Percentiles rank a stretch among this genome's conserved stretches.
These are phyloP conservation scores for Ilex asprella DNA, from an alignment of 257 asterid genomes.

Conservation along the genomic window DNA sequence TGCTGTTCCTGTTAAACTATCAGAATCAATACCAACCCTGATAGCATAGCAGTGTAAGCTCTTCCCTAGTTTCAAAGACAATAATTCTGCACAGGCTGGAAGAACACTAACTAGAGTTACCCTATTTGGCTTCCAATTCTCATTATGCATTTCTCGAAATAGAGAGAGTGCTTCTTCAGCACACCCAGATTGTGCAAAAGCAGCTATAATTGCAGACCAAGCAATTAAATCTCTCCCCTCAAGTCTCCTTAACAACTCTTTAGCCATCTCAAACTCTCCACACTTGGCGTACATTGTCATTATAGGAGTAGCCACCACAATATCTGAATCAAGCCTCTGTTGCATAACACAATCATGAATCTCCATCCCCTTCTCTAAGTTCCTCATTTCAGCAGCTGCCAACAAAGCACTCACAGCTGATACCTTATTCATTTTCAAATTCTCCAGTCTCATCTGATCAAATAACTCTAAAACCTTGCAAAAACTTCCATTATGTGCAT, in stretches of 20 bases:
- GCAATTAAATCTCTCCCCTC: conserved; percentile 30
- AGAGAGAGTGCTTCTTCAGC: conserved; percentile 28
- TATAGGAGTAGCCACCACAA: conserved; percentile 26
- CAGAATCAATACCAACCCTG: conserved; percentile 20
- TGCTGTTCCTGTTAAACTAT: conserved; percentile 33
- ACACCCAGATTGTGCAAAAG: conserved; percentile 39
- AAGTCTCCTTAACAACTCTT: conserved; percentile 21
- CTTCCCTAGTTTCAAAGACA: conserved; percentile 25
- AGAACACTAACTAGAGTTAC: conserved; percentile 32
- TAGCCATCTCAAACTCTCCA: conserved; percentile 30
- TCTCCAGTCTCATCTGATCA: conserved; percentile 15
- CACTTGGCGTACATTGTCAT: conserved; percentile 37
- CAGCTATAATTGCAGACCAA: conserved; percentile 38
- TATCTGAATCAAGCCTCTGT: conserved; percentile 24
- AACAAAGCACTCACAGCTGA: conserved; percentile 29
- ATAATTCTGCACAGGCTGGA: conserved; percentile 33
- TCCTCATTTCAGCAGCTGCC: conserved; percentile 30
- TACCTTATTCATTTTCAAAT: conserved; percentile 22
- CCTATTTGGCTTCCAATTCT: conserved; percentile 20
- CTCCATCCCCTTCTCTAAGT: conserved; percentile 26
- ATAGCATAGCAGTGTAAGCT: conserved; percentile 34
- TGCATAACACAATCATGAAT: conserved; percentile 22
- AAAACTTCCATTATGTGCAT: conserved; percentile 30
- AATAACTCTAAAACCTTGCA: conserved; percentile 25
- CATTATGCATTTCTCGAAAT: conserved; percentile 34